Evolutionary conservation across 2,329 filamentous ascomycete genomes (phyloP), one percentile per base, ranked within the genome.

Genomic region (Onygenales sp.): DNA sequence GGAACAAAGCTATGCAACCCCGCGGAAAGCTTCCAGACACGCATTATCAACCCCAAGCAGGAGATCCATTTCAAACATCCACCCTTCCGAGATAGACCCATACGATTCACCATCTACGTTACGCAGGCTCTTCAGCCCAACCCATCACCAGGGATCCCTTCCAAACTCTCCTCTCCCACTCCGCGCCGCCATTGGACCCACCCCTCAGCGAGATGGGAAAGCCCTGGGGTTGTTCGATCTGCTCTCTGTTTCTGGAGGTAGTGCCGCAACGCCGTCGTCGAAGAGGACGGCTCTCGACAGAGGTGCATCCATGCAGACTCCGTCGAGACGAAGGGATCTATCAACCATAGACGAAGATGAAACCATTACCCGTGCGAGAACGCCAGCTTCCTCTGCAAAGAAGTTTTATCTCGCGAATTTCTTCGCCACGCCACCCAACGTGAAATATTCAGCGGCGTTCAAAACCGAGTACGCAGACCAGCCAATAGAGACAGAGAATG

Each of bases 191-290:
- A 73, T 77, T 49, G 74, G 74, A 3, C 74, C 74, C 10, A 77
- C 74, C 2, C 74, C 74, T 1, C 73, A 76, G 54, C 70, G 74
- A 39, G 72, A 77, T 60, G 74, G 74, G 8, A 75, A 70, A 44
- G 67, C 73, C 0, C 58, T 77, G 2, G 74, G 74, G 0, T 63
- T 77, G 2, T 77, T 77, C 50, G 74, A 77, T 53, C 63, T 75
- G 43, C 64, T 77, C 4, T 72, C 72, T 4, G 66, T 68, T 17
- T 71, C 71, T 0, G 69, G 68, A 13, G 42, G 49, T 51, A 65
- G 61, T 3, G 52, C 56, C 13, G 56, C 54, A 9, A 63, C 64
- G 7, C 62, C 64, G 21, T 58, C 58, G 13, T 47, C 53, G 11
- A 52, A 36, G 49, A 45, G 36, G 31, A 52, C 43, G 45, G 13